Percentiles rank a stretch among this genome's conserved stretches.
Conservation (phyloP, 1,284 basidiomycete species). For the Anthracocystis panici-leucophaei region DNA sequence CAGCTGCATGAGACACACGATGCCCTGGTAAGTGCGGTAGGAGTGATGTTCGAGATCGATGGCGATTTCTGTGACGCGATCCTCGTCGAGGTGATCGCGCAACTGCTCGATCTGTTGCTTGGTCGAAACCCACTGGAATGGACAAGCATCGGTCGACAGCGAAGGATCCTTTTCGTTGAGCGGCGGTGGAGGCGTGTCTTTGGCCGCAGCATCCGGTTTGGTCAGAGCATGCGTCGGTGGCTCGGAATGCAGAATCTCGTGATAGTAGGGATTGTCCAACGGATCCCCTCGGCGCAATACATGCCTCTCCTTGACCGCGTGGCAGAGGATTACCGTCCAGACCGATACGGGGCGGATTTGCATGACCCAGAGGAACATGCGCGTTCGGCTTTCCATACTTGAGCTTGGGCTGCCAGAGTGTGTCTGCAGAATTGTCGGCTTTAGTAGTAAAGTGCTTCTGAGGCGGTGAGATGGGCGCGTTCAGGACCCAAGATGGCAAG, state of each 20-base stretch:
- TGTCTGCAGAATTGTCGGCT: conserved; percentile 59
- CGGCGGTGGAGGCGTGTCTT: conserved; percentile 49
- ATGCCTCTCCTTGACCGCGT: conserved; percentile 53
- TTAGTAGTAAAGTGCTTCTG: conserved; percentile 62
- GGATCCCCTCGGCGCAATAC: conserved; percentile 68
- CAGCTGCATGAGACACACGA: conserved; percentile 87
- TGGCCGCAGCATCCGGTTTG: conserved; percentile 28
- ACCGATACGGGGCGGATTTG: conserved; percentile 19
- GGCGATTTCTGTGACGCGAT: conserved; percentile 80
- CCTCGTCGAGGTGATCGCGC: conserved; percentile 73
- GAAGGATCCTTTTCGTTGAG: conserved; percentile 53
- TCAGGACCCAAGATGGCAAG: conserved; percentile 57
- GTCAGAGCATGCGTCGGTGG: conserved; percentile 67
- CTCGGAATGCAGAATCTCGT: conserved; percentile 57
- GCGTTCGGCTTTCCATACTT: conserved; percentile 66
- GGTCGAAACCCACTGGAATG: conserved; percentile 81
- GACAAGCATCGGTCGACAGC: conserved; percentile 77
- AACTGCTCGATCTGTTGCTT: conserved; percentile 75
- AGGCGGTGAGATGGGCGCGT: conserved; percentile 63
- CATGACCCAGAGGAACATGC: conserved; percentile 51
- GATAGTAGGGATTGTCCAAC: conserved; percentile 63
- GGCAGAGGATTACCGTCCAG: conserved; percentile 23
- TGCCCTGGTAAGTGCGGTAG: conserved; percentile 84
- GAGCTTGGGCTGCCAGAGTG: conserved; percentile 54
- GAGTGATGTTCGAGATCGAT: conserved; percentile 95